Base-by-base conservation (phyloP, 164 flowering plant genomes). In the Cinnamomum micranthum region DNA sequence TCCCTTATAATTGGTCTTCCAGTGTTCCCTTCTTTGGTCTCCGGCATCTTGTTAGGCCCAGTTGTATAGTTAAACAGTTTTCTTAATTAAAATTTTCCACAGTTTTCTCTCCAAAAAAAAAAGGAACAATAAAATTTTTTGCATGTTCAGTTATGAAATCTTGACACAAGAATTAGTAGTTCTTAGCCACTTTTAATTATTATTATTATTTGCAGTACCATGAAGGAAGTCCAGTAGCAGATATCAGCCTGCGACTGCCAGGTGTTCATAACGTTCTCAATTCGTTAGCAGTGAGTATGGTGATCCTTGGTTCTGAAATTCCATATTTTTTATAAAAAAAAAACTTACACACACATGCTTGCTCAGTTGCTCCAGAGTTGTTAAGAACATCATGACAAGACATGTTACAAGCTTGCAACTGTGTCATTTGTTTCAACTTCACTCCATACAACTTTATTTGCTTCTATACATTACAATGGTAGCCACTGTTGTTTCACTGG, bases 241-340 rank as follows among this genome's bases (percentile, higher is more conserved):
- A 83, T 9, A 82, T 86, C 79, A 86, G 85, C 80, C 65, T 86
- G 47, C 82, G 79, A 73, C 68, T 83, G 64, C 82, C 89, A 17
- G 89, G 87, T 70, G 80, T 80, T 75, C 83, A 86, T 69, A 84
- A 84, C 71, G 83, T 84, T 63, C 80, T 82, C 67, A 86, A 86
- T 78, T 86, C 87, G 4, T 76, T 86, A 75, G 89, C 87, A 13
- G 87, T 85, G 68, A 80, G 85, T 77, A 65, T 15, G 41, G n/a
- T 27, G 60, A 13, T 63, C n/a, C 25, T 24, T 50, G 10, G 15
- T 14, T 22, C 41, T 31, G 10, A 33, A 52, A 51, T 4, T 51
- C 24, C 65, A 52, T 71, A 20, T 17, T 11, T 64, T 31, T 24
- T 50, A 51, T 17, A 2, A 10, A 13, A 51, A 51, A 52, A 0